Percentiles rank a stretch among this genome's conserved stretches.
These are phyloP conservation scores for Chamaenerion angustifolium DNA, from an alignment of 345 rosid species.

Conservation along the genomic window DNA sequence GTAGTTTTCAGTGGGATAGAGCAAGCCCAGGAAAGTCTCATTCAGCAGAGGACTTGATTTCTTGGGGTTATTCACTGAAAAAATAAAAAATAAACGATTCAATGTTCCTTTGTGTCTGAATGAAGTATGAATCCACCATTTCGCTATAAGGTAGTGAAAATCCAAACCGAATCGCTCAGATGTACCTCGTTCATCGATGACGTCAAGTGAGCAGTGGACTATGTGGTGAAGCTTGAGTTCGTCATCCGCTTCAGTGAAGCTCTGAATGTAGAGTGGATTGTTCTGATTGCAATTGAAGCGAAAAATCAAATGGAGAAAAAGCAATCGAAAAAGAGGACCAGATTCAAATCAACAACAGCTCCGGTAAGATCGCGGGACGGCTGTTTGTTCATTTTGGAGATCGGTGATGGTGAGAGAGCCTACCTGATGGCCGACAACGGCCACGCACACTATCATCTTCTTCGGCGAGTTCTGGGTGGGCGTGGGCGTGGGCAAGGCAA, in stretches of 20 bases:
- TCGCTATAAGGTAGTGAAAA: too few species aligned
- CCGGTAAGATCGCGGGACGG: not conserved
- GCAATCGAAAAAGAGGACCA: not conserved
- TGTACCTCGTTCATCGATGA: conserved; percentile 82
- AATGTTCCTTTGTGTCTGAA: too few species aligned
- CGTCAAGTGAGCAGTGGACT: conserved; percentile 92
- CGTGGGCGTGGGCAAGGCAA: too few species aligned
- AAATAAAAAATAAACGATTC: conserved; percentile 4
- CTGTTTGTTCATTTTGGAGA: not conserved
- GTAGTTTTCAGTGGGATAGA: conserved; percentile 82
- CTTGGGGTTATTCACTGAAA: conserved; percentile 80
- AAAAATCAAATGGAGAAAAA: not conserved
- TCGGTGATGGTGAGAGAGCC: conserved; percentile 1
- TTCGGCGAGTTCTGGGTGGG: conserved; percentile 3
- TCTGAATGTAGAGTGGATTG: conserved; percentile 90
- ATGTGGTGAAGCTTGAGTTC: conserved; percentile 93
- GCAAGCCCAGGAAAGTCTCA: conserved; percentile 86
- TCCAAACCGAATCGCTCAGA: too few species aligned
- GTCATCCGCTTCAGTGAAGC: conserved; percentile 90
- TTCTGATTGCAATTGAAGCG: conserved; percentile 25
- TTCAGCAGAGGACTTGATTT: conserved; percentile 72
- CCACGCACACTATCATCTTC: conserved; percentile 85
- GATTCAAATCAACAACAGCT: not conserved
- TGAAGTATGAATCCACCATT: too few species aligned
- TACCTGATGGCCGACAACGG: conserved; percentile 94